Conservation (phyloP, 1,284 basidiomycete species). For the Apiotrichum akiyoshidainum region DNA sequence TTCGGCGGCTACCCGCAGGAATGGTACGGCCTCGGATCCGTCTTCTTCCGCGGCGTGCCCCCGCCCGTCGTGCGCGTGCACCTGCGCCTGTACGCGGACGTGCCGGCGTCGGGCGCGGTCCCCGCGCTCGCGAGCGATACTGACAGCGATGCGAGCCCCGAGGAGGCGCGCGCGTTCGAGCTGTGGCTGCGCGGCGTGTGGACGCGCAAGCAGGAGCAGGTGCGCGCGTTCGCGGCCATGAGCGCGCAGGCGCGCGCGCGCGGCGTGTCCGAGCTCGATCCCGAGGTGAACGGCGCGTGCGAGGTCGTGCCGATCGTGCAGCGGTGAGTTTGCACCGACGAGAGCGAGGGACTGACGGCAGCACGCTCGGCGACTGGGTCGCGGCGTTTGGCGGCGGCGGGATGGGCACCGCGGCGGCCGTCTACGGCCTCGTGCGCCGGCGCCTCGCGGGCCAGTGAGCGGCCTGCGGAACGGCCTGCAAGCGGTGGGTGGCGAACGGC, state of each 20-base stretch:
- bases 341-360: slow-evolving; percentile 1
- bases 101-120: slow-evolving; percentile 19
- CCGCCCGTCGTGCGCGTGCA: slow-evolving; percentile 87
- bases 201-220: slow-evolving; percentile 74
- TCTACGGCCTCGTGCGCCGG: not conserved
- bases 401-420: slow-evolving; percentile 15
- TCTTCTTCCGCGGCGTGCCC: slow-evolving; percentile 76
- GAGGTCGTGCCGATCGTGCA: slow-evolving; percentile 35
- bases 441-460: too few relatives aligned
- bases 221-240: slow-evolving; percentile 60
- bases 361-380: slow-evolving; percentile 35
- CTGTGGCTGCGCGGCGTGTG: slow-evolving; percentile 77
- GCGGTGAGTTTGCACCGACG: slow-evolving; percentile 30
- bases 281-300: too few relatives aligned
- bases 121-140: slow-evolving; percentile 9
- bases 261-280: not conserved
- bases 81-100: slow-evolving; percentile 68
- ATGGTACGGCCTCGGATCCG: slow-evolving; percentile 69
- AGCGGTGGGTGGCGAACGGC: too few relatives aligned
- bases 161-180: slow-evolving; percentile 72
- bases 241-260: not conserved
- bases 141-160: slow-evolving; percentile 55
- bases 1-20: slow-evolving; percentile 50
- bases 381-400: slow-evolving; percentile 39
- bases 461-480: too few relatives aligned